Evolutionary conservation across 75 land plant species (phyloP), one percentile per base, ranked within the genome.

Genomic region (Pinus taeda): DNA sequence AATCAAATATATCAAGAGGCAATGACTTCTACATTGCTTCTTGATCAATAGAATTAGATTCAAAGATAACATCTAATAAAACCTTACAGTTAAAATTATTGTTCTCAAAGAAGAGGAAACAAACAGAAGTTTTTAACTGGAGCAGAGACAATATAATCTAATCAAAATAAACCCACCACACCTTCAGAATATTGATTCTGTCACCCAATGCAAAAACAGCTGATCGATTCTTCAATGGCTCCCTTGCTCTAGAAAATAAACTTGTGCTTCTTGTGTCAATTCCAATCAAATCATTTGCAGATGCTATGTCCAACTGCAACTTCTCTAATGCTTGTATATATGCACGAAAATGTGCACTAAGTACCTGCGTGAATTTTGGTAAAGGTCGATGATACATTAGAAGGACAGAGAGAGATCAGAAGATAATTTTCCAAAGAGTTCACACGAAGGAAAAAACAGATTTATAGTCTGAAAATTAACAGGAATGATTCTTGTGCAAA

Each of bases 311-410:
- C 63, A 91, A 80, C 74, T 97, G 99, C 33, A 97, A 79, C 78
- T 90, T 97, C 78, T 97, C 99, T 75, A 97, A 39, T 73, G 99
- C 95, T 85, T 90, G 98, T 58, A 97, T 97, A 74, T 97, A 97
- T 65, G 94, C 95, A 70, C 98, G 92, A 71, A 97, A 95, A 87
- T 97, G 98, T 71, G 98, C 94, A 90, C 96, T 95, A 74, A 96
- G 73, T 75, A 96, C 99, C 99, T 96, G 90, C 76, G 81, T 45
- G 42, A 6, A 1, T 49, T 49, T 37, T 42, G 21, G 4, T 39
- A n/a, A 3, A 15, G 20, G 8, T 36, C 39, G 39, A 67, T 6
- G 33, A 39, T 17, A 39, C 3, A n/a, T 69, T 69, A n/a, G 14
- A 39, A 69, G 8, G 22, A 69, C 13, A 1, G 13, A 39, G 9